A percentile compares a stretch with the other conserved stretches of the same genome.
Conservation (phyloP, 305 asterid genomes). For the Solanum hybrid region DNA sequence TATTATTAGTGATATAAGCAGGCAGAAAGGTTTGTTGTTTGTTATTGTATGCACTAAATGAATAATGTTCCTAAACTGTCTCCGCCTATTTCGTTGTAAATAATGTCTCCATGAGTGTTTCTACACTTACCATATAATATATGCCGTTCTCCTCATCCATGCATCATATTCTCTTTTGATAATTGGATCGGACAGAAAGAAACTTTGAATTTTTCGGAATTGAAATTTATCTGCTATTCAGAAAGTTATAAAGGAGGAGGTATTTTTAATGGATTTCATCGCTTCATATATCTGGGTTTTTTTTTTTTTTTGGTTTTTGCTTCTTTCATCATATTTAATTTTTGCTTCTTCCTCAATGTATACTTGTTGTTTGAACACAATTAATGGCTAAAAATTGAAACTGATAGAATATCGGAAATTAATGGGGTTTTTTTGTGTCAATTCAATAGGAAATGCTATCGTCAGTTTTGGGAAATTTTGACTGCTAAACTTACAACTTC, state of each 20-base stretch:
- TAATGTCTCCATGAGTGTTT: slow-evolving; percentile 1
- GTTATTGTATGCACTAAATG: background rate
- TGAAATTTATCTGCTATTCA: slow-evolving; percentile 20
- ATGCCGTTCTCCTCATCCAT: background rate
- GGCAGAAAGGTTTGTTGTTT: background rate
- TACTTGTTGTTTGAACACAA: background rate
- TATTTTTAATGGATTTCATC: slow-evolving; percentile 23
- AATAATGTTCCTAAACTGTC: slow-evolving; percentile 28
- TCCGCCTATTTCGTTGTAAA: slow-evolving; percentile 33
- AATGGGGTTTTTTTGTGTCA: background rate
- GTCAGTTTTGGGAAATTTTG: background rate
- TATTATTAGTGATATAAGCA: background rate
- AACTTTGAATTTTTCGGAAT: background rate
- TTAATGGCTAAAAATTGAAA: background rate
- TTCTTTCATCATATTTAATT: background rate
- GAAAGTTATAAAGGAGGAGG: slow-evolving; percentile 21
- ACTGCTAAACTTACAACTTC: background rate
- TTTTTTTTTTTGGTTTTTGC: background rate
- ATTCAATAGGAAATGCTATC: background rate
- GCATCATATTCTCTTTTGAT: background rate
- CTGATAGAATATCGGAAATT: background rate
- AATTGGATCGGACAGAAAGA: background rate
- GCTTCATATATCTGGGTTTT: background rate
- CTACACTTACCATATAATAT: background rate
- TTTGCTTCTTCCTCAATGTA: background rate